Evolutionary conservation across 139 green algal genomes (phyloP), one percentile per base, ranked within the genome.

Genomic region (Pleodorina starrii): DNA sequence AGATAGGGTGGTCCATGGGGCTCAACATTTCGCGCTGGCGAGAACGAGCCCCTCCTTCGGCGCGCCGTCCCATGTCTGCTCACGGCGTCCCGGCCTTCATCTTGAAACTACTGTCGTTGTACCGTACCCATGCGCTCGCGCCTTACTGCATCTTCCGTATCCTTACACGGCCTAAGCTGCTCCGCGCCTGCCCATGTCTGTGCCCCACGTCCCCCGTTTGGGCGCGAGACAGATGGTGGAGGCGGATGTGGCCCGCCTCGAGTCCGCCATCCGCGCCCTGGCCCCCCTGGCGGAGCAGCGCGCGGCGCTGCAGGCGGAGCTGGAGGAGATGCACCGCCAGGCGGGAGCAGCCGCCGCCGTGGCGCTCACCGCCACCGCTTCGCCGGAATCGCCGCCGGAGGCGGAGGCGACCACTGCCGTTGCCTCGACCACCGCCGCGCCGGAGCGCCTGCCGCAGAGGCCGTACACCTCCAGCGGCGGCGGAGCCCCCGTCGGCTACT

Each of bases 271-370:
- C 35, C 66, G 68, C 46, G 68, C 83, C 1, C 83, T 81, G 35
- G 44, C 60, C n/a, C 66, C 83, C 16, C 66, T 80, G 83, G 83
- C 25, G 48, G 69, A 80, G 66, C 43, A 88, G 69, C 83, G 83
- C 46, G 36, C 46, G 27, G 68, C 66, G 21, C 83, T 88, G 66
- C 83, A 81, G 83, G 83, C 83, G 10, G 83, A 88, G 68, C 68
- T 88, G 63, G 83, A 87, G 81, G 81, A 77, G 60, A 75, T 87
- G 63, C 81, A 87, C 19, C 81, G 60, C 27, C 60, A 77, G 59
- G 29, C 63, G 3, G 36, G 27, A 35, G 42, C 40, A 35, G 42
- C 40, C 14, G 59, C 57, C 6, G 79, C 79, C 19, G 7, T 43
- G 25, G 38, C 23, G 4, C 59, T 86, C 4, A n/a, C 57, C 14